Percentiles rank a stretch among this genome's conserved stretches.
phyloP scores from a whole-genome alignment of 2,329 filamentous ascomycete species.

The Aspergillus pseudotamarii region DNA sequence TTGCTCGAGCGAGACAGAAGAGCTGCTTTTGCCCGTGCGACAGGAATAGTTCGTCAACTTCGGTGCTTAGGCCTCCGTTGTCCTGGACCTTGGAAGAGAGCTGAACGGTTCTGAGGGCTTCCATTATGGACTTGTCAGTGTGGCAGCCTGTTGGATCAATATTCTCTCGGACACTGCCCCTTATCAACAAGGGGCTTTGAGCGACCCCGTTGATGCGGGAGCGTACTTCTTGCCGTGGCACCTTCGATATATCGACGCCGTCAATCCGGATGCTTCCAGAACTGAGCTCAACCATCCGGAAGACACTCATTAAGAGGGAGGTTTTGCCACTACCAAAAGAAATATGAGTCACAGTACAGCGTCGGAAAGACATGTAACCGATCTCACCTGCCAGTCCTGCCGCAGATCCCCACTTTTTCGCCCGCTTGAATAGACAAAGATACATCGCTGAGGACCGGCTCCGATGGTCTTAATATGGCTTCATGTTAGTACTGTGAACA shows the following conservation, averaged over 20 bases:
- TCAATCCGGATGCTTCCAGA: slow-evolving; percentile 47
- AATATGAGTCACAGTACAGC: slow-evolving; percentile 1
- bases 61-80: slow-evolving; percentile 43
- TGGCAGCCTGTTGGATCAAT: slow-evolving; percentile 39
- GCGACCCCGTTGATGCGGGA: slow-evolving; percentile 46
- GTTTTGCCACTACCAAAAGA: slow-evolving; percentile 44
- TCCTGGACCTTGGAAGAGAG: slow-evolving; percentile 40
- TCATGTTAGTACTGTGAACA: slow-evolving; percentile 14
- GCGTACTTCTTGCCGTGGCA: slow-evolving; percentile 45
- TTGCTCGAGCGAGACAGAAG: slow-evolving; percentile 63
- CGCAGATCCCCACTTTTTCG: slow-evolving; percentile 47
- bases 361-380: neutral
- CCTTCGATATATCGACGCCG: slow-evolving; percentile 42
- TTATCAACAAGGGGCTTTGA: slow-evolving; percentile 48
- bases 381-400: slow-evolving; percentile 41
- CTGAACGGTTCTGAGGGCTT: slow-evolving; percentile 42
- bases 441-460: slow-evolving; percentile 49
- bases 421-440: slow-evolving; percentile 48
- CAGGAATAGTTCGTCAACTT: slow-evolving; percentile 54
- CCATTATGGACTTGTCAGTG: slow-evolving; percentile 37
- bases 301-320: slow-evolving; percentile 45
- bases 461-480: slow-evolving; percentile 21
- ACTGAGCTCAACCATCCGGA: slow-evolving; percentile 46
- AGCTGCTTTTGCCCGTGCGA: slow-evolving; percentile 66
- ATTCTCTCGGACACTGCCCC: slow-evolving; percentile 44